Evolutionary conservation across 2,329 filamentous ascomycete species (phyloP).

Genomic region (Claviceps sorghi): DNA sequence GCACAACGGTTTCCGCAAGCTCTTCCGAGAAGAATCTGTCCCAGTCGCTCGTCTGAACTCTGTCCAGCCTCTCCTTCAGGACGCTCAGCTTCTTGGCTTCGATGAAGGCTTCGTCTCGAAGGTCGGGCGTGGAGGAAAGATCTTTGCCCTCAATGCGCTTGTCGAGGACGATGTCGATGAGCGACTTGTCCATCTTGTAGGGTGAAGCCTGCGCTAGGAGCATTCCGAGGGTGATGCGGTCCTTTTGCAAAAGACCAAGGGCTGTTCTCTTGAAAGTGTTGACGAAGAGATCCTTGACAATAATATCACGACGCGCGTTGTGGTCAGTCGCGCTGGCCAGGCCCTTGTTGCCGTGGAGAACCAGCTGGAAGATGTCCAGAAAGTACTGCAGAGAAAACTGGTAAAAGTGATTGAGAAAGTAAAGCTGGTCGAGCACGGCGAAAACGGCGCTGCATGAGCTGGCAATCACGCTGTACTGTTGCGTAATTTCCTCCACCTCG

Average conservation of each 20-base stretch:
- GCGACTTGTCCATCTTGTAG: conserved; percentile 80
- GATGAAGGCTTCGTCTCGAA: conserved; percentile 52
- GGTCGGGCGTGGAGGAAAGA: conserved; percentile 52
- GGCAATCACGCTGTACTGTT: conserved; percentile 86
- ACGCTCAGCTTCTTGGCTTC: conserved; percentile 54
- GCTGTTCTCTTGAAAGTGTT: conserved; percentile 90
- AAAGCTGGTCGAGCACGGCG: conserved; percentile 87
- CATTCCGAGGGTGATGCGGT: conserved; percentile 87
- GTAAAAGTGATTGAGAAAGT: conserved; percentile 98
- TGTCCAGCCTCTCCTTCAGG: conserved; percentile 58
- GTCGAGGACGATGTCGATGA: conserved; percentile 80
- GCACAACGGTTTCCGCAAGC: conserved; percentile 70
- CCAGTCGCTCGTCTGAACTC: conserved; percentile 52
- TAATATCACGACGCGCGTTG: conserved; percentile 69
- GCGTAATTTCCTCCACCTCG: conserved; percentile 90
- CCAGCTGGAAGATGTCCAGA: conserved; percentile 89
- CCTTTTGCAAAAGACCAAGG: conserved; percentile 79
- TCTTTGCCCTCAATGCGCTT: conserved; percentile 61
- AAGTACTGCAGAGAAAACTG: conserved; percentile 99
- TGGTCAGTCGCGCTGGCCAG: conserved; percentile 58
- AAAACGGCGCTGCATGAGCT: conserved; percentile 94
- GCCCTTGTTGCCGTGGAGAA: conserved; percentile 66
- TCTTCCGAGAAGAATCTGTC: conserved; percentile 73
- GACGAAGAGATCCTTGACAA: conserved; percentile 81
- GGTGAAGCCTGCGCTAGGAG: conserved; percentile 91